phyloP scores from a whole-genome alignment of 805 yeast species.

The Millerozyma miso region DNA sequence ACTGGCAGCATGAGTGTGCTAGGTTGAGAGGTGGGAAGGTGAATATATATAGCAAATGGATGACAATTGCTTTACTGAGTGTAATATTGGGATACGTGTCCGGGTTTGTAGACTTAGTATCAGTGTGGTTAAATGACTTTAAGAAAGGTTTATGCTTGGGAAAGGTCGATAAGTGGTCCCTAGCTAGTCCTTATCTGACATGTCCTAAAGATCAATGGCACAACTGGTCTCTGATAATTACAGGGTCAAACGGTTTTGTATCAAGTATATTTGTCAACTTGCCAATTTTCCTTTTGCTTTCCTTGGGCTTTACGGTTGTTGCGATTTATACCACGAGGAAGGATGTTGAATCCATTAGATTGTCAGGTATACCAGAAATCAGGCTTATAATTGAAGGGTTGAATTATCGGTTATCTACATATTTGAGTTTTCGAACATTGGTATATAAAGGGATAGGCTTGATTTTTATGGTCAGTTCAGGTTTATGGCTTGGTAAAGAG shows the following conservation, averaged over 20 bases:
- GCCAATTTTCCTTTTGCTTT: slow-evolving; percentile 32
- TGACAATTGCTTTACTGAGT: slow-evolving; percentile 42
- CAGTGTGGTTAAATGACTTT: slow-evolving; percentile 49
- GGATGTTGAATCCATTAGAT: slow-evolving; percentile 26
- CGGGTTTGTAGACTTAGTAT: slow-evolving; percentile 44
- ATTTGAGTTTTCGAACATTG: slow-evolving; percentile 51
- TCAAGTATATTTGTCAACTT: slow-evolving; percentile 25
- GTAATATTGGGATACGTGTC: slow-evolving; percentile 46
- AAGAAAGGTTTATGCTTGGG: slow-evolving; percentile 50
- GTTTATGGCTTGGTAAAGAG: slow-evolving; percentile 80
- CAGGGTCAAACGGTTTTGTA: slow-evolving; percentile 14
- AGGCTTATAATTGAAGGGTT: slow-evolving; percentile 66
- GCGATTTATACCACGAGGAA: slow-evolving; percentile 29
- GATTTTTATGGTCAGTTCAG: slow-evolving; percentile 65
- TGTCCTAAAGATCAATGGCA: slow-evolving; percentile 40
- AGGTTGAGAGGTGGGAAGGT: slow-evolving; percentile 10
- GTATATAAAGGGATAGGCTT: slow-evolving; percentile 55
- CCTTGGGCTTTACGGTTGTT: slow-evolving; percentile 16
- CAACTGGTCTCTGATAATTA: slow-evolving; percentile 31
- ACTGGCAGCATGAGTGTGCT: slow-evolving; percentile 48
- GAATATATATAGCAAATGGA: slow-evolving; percentile 39
- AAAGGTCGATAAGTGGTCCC: slow-evolving; percentile 35
- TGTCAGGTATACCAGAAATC: slow-evolving; percentile 71
- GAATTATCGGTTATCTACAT: slow-evolving; percentile 40
- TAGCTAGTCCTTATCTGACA: slow-evolving; percentile 39